A percentile compares a stretch with the other conserved stretches of the same genome.
phyloP scores from a whole-genome alignment of 2,329 filamentous ascomycete species.

The Domatiomyces catenatus region DNA sequence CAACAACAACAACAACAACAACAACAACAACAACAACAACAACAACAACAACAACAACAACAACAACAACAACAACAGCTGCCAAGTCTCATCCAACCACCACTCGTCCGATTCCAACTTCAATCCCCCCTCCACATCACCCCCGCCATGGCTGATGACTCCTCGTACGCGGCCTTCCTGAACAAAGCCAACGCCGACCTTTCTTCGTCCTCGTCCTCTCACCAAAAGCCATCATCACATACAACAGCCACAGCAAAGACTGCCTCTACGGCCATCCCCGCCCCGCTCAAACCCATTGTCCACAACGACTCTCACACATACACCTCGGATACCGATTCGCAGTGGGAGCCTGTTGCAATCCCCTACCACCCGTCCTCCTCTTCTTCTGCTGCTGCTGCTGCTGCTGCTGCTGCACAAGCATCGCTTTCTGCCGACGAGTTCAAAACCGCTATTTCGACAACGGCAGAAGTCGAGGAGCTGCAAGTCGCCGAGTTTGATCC shows the following conservation, averaged over 20 bases:
- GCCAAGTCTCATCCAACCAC: too few relatives aligned
- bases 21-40: background rate
- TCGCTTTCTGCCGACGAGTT: slow-evolving; percentile 44
- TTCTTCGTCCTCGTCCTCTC: slow-evolving; percentile 19
- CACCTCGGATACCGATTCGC: background rate
- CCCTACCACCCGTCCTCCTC: background rate
- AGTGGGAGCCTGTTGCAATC: background rate
- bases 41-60: background rate
- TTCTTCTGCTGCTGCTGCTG: background rate
- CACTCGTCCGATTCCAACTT: too few relatives aligned
- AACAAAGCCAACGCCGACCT: slow-evolving; percentile 69
- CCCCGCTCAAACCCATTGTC: slow-evolving; percentile 44
- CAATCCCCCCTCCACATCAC: background rate
- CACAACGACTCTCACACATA: slow-evolving; percentile 38
- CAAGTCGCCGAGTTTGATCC: slow-evolving; percentile 59
- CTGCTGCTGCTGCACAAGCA: slow-evolving; percentile 20
- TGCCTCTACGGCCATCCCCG: slow-evolving; percentile 12
- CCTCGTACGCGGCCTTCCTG: slow-evolving; percentile 70
- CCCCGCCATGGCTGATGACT: slow-evolving; percentile 45
- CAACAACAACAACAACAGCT: too few relatives aligned
- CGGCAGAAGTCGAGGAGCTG: slow-evolving; percentile 43
- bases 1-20: too few relatives aligned
- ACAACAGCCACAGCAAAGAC: slow-evolving; percentile 13
- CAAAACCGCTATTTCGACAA: slow-evolving; percentile 46
- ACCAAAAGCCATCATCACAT: slow-evolving; percentile 9